A percentile compares a stretch with the other conserved stretches of the same genome.
These are phyloP conservation scores for Blakeslea trispora DNA, from an alignment of 371 early-diverging fungal genomes.

Conservation along the genomic window DNA sequence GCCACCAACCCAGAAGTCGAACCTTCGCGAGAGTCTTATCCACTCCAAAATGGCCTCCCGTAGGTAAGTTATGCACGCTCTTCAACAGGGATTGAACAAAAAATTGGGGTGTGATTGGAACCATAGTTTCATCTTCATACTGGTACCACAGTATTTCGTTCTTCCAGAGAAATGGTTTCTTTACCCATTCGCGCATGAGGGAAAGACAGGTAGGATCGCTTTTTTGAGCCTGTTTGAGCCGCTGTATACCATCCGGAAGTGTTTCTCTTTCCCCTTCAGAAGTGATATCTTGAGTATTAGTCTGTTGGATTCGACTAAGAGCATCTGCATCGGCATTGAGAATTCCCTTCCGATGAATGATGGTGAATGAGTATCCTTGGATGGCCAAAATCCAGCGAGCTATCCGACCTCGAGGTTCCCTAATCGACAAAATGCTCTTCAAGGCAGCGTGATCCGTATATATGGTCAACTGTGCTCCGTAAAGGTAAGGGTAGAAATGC, in stretches of 20 bases:
- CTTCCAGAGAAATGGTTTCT: neutral
- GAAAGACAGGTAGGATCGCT: no score
- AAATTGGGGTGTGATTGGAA: neutral
- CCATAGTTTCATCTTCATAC: neutral
- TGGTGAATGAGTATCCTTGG: constrained; percentile 1
- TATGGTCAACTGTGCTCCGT: constrained; percentile 16
- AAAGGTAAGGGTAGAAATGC: constrained; percentile 15
- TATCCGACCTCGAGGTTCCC: constrained; percentile 3
- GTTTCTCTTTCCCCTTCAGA: neutral
- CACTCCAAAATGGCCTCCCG: constrained; percentile 16
- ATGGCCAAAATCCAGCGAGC: constrained; percentile 5
- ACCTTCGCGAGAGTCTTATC: constrained; percentile 17
- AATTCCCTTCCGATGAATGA: constrained; percentile 3
- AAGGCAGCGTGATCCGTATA: constrained; percentile 20
- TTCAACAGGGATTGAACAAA: neutral
- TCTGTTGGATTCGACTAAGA: neutral
- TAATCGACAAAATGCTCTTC: neutral
- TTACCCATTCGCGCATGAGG: neutral
- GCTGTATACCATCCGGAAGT: no score
- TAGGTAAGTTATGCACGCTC: neutral
- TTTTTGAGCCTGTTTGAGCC: no score
- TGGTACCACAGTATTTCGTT: neutral
- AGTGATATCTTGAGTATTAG: neutral
- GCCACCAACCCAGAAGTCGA: constrained; percentile 11
- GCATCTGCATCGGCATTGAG: constrained; percentile 11